Conservation (phyloP, 495 filamentous ascomycete species). For the Aspergillus taichungensis region DNA sequence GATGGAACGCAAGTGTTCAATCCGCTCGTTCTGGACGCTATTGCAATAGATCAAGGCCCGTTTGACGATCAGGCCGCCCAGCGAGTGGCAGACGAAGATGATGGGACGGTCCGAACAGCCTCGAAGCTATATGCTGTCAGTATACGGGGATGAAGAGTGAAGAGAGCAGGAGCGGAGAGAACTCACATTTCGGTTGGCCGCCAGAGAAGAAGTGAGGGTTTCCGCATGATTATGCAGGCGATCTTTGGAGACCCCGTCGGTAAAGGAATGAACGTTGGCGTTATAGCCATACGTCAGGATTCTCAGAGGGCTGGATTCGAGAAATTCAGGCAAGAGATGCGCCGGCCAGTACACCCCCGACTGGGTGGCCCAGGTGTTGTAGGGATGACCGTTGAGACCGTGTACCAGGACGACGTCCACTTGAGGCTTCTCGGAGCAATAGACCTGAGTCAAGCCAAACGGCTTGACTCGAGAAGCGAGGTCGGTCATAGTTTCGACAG, state of each 20-base stretch:
- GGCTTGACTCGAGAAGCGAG: slow-evolving; percentile 44
- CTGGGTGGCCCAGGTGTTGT: slow-evolving; percentile 64
- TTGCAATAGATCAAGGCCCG: slow-evolving; percentile 58
- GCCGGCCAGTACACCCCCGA: slow-evolving; percentile 66
- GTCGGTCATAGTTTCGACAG: slow-evolving; percentile 13
- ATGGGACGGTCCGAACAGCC: slow-evolving; percentile 55
- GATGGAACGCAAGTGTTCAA: slow-evolving; percentile 66
- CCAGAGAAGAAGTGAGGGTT: slow-evolving; percentile 56
- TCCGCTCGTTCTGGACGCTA: slow-evolving; percentile 54
- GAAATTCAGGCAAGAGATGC: slow-evolving; percentile 59
- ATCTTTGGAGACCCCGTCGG: slow-evolving; percentile 55
- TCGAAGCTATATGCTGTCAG: slow-evolving; percentile 36
- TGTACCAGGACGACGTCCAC: slow-evolving; percentile 67
- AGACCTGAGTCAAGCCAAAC: slow-evolving; percentile 63
- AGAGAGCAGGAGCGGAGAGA: neutral
- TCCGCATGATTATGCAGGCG: slow-evolving; percentile 78
- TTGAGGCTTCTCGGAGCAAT: slow-evolving; percentile 37
- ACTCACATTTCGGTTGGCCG: slow-evolving; percentile 50
- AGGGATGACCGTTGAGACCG: slow-evolving; percentile 71
- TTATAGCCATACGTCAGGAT: slow-evolving; percentile 83
- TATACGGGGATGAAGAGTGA: slow-evolving; percentile 24
- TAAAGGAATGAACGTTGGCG: slow-evolving; percentile 61
- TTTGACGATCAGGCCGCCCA: slow-evolving; percentile 78
- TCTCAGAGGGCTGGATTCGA: slow-evolving; percentile 53
- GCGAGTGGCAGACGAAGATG: slow-evolving; percentile 76